Evolutionary conservation across 2,329 filamentous ascomycete genomes (phyloP), one percentile per base, ranked within the genome.

Genomic region (Monilinia laxa): DNA sequence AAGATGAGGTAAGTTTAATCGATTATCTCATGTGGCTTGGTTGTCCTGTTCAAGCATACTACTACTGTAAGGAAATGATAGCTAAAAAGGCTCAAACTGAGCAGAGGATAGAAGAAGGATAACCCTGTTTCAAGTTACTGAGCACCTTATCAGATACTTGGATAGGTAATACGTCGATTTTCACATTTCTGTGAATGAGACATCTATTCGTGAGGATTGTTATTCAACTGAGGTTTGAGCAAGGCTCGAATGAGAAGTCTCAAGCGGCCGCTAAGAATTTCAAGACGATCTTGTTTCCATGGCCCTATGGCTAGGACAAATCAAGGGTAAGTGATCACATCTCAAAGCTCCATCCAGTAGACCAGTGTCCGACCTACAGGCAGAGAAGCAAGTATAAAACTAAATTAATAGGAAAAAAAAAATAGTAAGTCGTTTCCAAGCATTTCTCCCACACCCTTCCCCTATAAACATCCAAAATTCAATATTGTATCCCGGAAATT

Each of bases 11-110:
- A 20, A 40, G 14, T 20, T 25, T 35, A 3, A 5, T 53, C 11
- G 59, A 52, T n/a, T 51, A 38, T 51, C 31, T 62, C 1, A 52
- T 62, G 59, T 62, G 45, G 59, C 45, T 62, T 53, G 59, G 59
- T 5, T 62, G 59, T 3, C 59, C 45, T 12, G 16, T 18, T 12
- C 47, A 62, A 62, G 59, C 59, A 28, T 51, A 62, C 31, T 62
- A 62, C 12, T 62, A 62, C 14, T 42, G 57, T 23, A n/a, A 23
- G 20, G 0, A 49, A 9, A n/a, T 59, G 4, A 11, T 49, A 16
- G 28, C 20, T 5, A 16, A 59, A 7, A 49, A 59, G 28, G 28
- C 3, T 7, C 25, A 7, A n/a, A 7, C 35, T 0, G 42, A 59
- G 1, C 14, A 35, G 28, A 49, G 42, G 7, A 59, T 23, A 10